These are phyloP conservation scores for Euphorbia schlechtendalii DNA, from an alignment of 441 rosid species.

Conservation along the genomic window DNA sequence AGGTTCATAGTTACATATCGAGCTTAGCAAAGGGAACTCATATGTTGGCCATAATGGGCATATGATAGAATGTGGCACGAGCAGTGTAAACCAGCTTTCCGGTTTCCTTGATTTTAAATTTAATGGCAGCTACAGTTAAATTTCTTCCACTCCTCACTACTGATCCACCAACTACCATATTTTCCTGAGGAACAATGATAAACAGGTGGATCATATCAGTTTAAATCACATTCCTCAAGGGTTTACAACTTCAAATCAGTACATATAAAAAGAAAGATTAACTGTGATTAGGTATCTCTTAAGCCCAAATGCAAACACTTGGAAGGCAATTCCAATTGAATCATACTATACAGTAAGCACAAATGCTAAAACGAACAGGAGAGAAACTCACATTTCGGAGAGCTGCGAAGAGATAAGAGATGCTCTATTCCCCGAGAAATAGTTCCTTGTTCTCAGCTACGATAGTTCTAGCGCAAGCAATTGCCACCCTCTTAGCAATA, in stretches of 20 bases:
- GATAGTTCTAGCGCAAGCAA: constrained; percentile 63
- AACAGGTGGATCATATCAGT: neutral
- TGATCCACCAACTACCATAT: constrained; percentile 50
- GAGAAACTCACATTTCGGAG: constrained; percentile 27
- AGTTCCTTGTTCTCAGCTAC: constrained; percentile 46
- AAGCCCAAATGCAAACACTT: too few relatives aligned
- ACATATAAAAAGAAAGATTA: too few relatives aligned
- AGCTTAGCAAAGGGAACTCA: constrained; percentile 19
- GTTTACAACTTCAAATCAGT: neutral
- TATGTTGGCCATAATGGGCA: constrained; percentile 41
- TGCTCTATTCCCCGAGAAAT: constrained; percentile 64
- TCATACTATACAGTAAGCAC: neutral
- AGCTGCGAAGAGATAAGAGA: constrained; percentile 65
- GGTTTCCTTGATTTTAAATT: constrained; percentile 47
- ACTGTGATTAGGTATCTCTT: too few relatives aligned
- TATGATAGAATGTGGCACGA: constrained; percentile 57
- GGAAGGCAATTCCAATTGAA: neutral
- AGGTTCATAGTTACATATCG: neutral
- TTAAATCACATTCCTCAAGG: neutral
- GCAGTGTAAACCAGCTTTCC: constrained; percentile 40
- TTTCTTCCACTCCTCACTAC: constrained; percentile 70
- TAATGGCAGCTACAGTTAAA: constrained; percentile 45
- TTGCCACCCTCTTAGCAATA: constrained; percentile 53
- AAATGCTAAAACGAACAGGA: neutral
- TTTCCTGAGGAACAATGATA: constrained; percentile 22